Conservation (phyloP, 208 protist genomes). For the Wallacemonas sp. region DNA sequence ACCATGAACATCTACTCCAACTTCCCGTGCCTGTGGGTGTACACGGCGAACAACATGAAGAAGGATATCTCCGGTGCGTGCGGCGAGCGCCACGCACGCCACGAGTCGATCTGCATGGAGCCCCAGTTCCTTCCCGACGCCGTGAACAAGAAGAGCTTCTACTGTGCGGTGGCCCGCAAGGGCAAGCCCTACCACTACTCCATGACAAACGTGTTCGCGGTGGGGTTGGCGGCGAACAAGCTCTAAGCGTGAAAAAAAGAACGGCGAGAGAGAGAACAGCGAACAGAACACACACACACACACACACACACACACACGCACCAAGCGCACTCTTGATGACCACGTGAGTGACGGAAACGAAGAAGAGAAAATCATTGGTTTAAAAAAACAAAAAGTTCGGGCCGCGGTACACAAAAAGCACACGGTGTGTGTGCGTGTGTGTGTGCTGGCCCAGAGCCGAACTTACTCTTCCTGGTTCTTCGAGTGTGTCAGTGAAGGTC, state of each 20-base stretch:
- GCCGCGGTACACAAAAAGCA: no score
- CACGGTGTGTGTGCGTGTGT: no score
- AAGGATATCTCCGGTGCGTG: conserved; percentile 29
- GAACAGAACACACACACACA: no score
- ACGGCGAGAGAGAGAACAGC: no score
- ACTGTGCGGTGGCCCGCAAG: conserved; percentile 40
- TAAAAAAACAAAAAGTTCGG: no score
- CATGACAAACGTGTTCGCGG: conserved; percentile 55
- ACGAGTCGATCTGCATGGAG: conserved; percentile 42
- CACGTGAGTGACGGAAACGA: no score
- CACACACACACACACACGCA: no score
- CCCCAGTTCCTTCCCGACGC: conserved; percentile 48
- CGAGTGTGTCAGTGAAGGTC: no score
- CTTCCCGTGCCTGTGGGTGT: conserved; percentile 62
- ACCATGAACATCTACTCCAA: conserved; percentile 59
- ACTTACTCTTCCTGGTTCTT: neutral
- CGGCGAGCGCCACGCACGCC: conserved; percentile 48
- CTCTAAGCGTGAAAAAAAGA: no score
- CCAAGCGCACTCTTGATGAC: no score
- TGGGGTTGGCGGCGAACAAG: conserved; percentile 14
- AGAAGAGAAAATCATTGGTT: no score
- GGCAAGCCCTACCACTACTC: conserved; percentile 39
- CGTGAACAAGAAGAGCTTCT: conserved; percentile 24
- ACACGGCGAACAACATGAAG: conserved; percentile 66
- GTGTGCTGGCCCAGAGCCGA: no score